Evolutionary conservation across 805 yeast species (phyloP).

Genomic region (Kodamaea sagamina): DNA sequence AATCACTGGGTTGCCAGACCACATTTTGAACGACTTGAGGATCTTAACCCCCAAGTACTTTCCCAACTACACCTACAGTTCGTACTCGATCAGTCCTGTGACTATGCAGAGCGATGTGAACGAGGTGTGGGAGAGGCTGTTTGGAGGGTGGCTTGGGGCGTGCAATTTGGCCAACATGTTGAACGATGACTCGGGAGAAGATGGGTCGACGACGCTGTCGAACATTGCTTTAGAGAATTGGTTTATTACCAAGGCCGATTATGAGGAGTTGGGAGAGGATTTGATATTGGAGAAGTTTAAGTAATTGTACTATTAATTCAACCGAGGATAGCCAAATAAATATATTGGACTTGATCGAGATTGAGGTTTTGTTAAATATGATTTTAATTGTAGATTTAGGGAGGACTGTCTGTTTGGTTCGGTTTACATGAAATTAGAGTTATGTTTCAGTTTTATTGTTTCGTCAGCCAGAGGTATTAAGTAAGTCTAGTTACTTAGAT

Average conservation of each 20-base stretch:
- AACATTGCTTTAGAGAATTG: conserved; percentile 46
- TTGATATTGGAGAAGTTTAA: conserved; percentile 39
- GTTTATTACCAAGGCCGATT: conserved; percentile 64
- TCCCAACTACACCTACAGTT: conserved; percentile 45
- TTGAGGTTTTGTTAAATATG: too few species aligned
- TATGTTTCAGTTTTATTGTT: too few species aligned
- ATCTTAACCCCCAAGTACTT: conserved; percentile 45
- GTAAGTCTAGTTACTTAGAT: too few species aligned
- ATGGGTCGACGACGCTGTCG: conserved; percentile 25
- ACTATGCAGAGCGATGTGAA: conserved; percentile 30
- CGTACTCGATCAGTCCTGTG: conserved; percentile 36
- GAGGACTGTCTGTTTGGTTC: too few species aligned
- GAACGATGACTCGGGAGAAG: conserved; percentile 37
- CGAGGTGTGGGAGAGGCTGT: conserved; percentile 53
- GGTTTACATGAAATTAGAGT: too few species aligned
- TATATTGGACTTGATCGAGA: too few species aligned
- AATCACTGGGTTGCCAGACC: conserved; percentile 55
- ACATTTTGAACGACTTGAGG: conserved; percentile 56
- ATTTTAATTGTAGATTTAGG: too few species aligned
- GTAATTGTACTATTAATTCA: conserved; percentile 15
- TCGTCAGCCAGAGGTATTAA: too few species aligned
- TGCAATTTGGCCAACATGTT: conserved; percentile 64
- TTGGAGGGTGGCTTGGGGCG: conserved; percentile 73
- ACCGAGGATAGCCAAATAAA: not conserved
- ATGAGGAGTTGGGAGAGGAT: conserved; percentile 61